Evolutionary conservation across 164 flowering plant species (phyloP).

Genomic region (Vitis labrusca): DNA sequence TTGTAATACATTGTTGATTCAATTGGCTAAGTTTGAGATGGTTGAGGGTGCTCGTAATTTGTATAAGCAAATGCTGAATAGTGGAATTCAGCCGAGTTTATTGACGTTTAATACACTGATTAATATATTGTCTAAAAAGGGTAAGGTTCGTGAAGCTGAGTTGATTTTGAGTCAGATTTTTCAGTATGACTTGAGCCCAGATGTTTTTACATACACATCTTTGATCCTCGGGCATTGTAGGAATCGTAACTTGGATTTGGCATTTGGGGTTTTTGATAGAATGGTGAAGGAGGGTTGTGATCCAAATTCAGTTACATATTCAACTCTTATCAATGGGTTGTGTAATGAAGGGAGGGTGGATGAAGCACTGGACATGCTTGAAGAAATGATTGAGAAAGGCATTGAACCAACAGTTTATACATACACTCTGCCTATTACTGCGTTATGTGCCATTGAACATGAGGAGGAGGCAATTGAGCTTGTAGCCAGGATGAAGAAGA

Average conservation of each 20-base stretch:
- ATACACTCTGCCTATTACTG: conserved; percentile 59
- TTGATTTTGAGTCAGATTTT: conserved; percentile 44
- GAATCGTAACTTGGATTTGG: conserved; percentile 49
- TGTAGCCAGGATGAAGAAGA: conserved; percentile 49
- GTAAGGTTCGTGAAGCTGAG: conserved; percentile 62
- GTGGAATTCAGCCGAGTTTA: conserved; percentile 56
- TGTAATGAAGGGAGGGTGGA: conserved; percentile 61
- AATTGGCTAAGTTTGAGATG: conserved; percentile 68
- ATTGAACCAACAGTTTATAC: conserved; percentile 70
- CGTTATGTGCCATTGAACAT: conserved; percentile 53
- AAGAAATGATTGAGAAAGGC: conserved; percentile 62
- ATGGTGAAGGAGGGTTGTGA: conserved; percentile 66
- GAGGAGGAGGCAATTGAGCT: conserved; percentile 53
- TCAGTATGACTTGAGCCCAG: conserved; percentile 51
- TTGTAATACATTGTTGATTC: conserved; percentile 66
- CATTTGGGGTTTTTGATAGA: conserved; percentile 49
- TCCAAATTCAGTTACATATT: conserved; percentile 69
- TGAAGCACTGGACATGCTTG: conserved; percentile 64
- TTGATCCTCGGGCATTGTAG: conserved; percentile 80
- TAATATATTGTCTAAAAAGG: conserved; percentile 69
- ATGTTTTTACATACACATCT: conserved; percentile 71
- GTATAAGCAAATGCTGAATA: conserved; percentile 43
- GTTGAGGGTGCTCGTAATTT: conserved; percentile 43
- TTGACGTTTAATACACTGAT: conserved; percentile 71
- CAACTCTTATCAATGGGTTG: conserved; percentile 68